Evolutionary conservation across 257 asterid species (phyloP).

Genomic region (Hygrophila difformis): DNA sequence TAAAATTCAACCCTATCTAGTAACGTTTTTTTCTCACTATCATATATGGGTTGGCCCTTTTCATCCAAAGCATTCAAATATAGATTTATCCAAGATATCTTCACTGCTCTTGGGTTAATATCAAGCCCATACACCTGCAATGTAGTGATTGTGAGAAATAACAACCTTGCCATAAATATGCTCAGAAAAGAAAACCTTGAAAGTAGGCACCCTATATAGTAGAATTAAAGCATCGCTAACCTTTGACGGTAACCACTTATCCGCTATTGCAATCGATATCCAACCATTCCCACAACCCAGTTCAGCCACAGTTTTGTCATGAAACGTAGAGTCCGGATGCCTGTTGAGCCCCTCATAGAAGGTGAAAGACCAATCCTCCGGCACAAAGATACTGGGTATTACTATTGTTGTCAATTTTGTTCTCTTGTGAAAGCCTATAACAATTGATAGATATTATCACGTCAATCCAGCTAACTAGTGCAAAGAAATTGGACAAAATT

Average conservation of each 20-base stretch:
- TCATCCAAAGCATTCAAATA: constrained; percentile 93
- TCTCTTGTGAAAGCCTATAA: constrained; percentile 61
- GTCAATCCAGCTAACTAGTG: constrained; percentile 13
- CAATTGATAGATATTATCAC: constrained; percentile 1
- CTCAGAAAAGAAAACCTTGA: neutral
- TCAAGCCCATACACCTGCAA: constrained; percentile 98
- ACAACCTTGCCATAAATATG: constrained; percentile 9
- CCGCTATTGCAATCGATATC: constrained; percentile 98
- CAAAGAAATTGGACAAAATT: constrained; percentile 2
- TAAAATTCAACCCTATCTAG: constrained; percentile 91
- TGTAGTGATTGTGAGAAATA: constrained; percentile 16
- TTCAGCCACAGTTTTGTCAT: constrained; percentile 85
- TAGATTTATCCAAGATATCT: constrained; percentile 97
- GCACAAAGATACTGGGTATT: constrained; percentile 92
- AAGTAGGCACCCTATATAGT: constrained; percentile 11
- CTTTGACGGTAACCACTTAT: constrained; percentile 88
- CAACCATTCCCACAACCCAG: constrained; percentile 99
- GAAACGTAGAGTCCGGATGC: constrained; percentile 87
- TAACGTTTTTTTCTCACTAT: constrained; percentile 69
- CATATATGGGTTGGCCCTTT: constrained; percentile 76
- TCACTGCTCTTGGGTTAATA: constrained; percentile 94
- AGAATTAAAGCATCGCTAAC: constrained; percentile 24
- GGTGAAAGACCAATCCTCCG: constrained; percentile 99
- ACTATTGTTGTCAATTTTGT: constrained; percentile 89
- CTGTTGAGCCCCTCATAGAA: constrained; percentile 95